These are phyloP conservation scores for Solanum ossicruentum DNA, from an alignment of 257 asterid genomes.

Conservation along the genomic window DNA sequence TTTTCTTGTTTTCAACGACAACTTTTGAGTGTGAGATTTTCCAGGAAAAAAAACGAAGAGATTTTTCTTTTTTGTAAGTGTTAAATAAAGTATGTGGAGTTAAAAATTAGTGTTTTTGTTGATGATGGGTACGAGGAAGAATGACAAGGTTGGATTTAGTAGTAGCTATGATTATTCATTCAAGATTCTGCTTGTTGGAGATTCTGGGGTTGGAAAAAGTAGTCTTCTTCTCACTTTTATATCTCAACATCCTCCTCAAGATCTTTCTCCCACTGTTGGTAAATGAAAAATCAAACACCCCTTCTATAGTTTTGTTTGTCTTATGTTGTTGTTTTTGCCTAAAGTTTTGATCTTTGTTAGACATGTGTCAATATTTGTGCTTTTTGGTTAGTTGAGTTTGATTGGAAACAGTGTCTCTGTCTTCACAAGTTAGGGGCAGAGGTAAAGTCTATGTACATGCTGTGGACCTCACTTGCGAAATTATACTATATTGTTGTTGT, in stretches of 20 bases:
- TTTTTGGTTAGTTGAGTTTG: background rate
- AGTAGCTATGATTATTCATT: constrained; percentile 62
- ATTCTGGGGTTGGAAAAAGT: constrained; percentile 86
- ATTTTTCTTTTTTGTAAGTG: background rate
- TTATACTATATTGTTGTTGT: background rate
- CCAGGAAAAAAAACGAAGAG: background rate
- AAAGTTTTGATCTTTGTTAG: background rate
- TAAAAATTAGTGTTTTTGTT: background rate
- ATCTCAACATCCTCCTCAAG: constrained; percentile 42
- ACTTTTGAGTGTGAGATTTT: background rate
- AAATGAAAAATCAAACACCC: background rate
- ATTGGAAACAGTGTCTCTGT: background rate
- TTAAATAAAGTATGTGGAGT: background rate
- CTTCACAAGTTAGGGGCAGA: no score
- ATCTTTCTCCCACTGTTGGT: constrained; percentile 76
- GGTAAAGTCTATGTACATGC: no score
- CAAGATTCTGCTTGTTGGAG: constrained; percentile 75
- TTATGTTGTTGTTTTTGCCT: background rate
- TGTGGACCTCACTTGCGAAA: no score
- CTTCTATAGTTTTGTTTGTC: background rate
- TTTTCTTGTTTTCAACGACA: background rate
- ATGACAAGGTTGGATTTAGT: background rate
- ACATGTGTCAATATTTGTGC: background rate
- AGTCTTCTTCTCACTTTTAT: constrained; percentile 63
- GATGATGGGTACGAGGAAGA: constrained; percentile 33